Conservation (phyloP, 345 rosid species). For the Salix udensis region DNA sequence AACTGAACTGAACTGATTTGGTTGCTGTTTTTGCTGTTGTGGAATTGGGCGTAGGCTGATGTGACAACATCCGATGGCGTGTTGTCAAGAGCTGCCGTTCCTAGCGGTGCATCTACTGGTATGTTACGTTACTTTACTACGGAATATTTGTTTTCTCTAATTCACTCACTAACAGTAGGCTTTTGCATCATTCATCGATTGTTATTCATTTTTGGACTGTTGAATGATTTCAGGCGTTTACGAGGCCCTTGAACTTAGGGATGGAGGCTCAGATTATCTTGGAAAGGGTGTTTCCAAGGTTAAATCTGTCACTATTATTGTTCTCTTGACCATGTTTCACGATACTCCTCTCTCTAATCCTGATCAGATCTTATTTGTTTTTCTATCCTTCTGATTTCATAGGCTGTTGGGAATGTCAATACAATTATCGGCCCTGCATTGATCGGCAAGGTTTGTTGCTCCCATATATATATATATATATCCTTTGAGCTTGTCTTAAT, state of each 20-base stretch:
- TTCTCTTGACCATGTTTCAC: not conserved
- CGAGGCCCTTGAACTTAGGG: conserved; percentile 64
- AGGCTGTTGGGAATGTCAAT: conserved; percentile 66
- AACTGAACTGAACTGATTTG: no score
- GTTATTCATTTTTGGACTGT: not conserved
- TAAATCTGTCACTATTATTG: not conserved
- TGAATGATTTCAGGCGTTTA: conserved; percentile 39
- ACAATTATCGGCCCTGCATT: conserved; percentile 56
- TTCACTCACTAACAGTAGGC: no score
- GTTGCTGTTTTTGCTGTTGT: not conserved
- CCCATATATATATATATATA: accelerated
- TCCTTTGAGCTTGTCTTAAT: not conserved
- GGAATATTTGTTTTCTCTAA: not conserved
- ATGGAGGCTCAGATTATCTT: conserved; percentile 64
- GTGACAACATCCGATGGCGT: conserved; percentile 39
- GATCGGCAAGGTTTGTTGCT: conserved; percentile 52
- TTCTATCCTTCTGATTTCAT: conserved; percentile 1
- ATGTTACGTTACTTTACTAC: not conserved
- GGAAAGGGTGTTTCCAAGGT: conserved; percentile 75
- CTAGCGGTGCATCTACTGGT: conserved; percentile 77
- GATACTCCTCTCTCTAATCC: not conserved
- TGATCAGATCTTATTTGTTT: not conserved
- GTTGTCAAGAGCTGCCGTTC: conserved; percentile 60
- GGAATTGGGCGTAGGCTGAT: conserved; percentile 38
- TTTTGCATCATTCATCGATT: not conserved